Conservation (phyloP, 352 stramenopile species). For the Pythium grandisporangium region DNA sequence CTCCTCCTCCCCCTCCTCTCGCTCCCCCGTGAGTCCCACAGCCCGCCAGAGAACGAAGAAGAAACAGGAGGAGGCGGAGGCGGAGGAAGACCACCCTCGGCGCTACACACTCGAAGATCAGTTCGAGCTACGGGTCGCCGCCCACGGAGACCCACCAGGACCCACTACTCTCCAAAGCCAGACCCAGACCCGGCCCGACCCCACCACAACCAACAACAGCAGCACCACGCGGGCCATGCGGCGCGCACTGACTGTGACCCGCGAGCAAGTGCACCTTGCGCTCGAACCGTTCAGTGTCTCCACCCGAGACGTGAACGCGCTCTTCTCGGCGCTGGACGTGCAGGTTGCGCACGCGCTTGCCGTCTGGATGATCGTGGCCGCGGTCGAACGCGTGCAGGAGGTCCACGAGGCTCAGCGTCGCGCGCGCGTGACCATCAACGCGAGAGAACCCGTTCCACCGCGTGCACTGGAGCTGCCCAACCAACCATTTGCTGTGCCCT, state of each 20-base stretch:
- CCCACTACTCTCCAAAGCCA: conserved; percentile 4
- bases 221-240: conserved; percentile 17
- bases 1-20: background rate
- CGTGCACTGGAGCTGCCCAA: too few relatives aligned
- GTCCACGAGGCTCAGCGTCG: conserved; percentile 32
- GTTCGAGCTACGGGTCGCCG: conserved; percentile 8
- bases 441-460: too few relatives aligned
- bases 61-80: conserved; percentile 1
- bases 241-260: conserved; percentile 26
- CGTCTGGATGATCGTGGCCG: conserved; percentile 38
- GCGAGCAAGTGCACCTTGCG: conserved; percentile 48
- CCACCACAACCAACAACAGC: conserved; percentile 12
- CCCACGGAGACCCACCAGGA: conserved; percentile 7
- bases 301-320: conserved; percentile 37
- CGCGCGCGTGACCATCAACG: conserved; percentile 32
- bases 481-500: too few relatives aligned
- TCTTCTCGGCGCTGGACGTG: conserved; percentile 52
- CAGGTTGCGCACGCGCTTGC: conserved; percentile 33
- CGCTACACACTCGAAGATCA: conserved; percentile 7
- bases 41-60: conserved; percentile 4
- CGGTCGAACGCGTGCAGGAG: conserved; percentile 31
- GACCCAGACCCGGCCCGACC: conserved; percentile 8
- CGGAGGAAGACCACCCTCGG: background rate
- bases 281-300: conserved; percentile 40
- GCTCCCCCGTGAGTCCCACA: background rate